phyloP scores from a whole-genome alignment of 1,139 yeast genomes.

The Yamadazyma conglobata region DNA sequence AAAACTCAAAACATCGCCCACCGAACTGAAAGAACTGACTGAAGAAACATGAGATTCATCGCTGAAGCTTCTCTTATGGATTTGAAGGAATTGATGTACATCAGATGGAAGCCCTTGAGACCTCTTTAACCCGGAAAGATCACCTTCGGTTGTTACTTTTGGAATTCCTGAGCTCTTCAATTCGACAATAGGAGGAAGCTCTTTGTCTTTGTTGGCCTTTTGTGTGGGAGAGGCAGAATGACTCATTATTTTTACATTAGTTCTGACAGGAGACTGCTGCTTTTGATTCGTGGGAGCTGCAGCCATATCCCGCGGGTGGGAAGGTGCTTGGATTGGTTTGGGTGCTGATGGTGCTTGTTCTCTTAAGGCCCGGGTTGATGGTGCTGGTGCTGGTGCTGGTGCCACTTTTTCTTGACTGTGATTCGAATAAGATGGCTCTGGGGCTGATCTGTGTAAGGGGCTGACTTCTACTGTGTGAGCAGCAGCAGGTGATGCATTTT shows the following conservation, averaged over 20 bases:
- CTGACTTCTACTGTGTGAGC: too few species aligned
- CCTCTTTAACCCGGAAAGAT: slow-evolving; percentile 9
- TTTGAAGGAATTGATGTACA: slow-evolving; percentile 14
- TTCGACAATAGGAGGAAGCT: slow-evolving; percentile 11
- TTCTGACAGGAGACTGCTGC: slow-evolving; percentile 9
- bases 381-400: too few species aligned
- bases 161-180: slow-evolving; percentile 10
- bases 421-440: too few species aligned
- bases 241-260: slow-evolving; percentile 7
- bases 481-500: too few species aligned
- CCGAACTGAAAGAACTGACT: slow-evolving; percentile 36
- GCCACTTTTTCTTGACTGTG: too few species aligned
- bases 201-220: slow-evolving; percentile 5
- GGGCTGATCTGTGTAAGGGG: too few species aligned
- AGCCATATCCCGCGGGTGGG: too few species aligned
- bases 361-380: too few species aligned
- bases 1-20: slow-evolving; percentile 30
- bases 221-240: slow-evolving; percentile 4
- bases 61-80: slow-evolving; percentile 33
- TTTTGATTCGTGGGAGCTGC: too few species aligned
- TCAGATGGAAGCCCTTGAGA: slow-evolving; percentile 14
- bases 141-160: slow-evolving; percentile 14
- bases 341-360: too few species aligned
- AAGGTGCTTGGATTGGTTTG: too few species aligned
- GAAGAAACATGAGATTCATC: slow-evolving; percentile 40